Evolutionary conservation across 768 basidiomycete species (phyloP).

Genomic region (Russula sp.): DNA sequence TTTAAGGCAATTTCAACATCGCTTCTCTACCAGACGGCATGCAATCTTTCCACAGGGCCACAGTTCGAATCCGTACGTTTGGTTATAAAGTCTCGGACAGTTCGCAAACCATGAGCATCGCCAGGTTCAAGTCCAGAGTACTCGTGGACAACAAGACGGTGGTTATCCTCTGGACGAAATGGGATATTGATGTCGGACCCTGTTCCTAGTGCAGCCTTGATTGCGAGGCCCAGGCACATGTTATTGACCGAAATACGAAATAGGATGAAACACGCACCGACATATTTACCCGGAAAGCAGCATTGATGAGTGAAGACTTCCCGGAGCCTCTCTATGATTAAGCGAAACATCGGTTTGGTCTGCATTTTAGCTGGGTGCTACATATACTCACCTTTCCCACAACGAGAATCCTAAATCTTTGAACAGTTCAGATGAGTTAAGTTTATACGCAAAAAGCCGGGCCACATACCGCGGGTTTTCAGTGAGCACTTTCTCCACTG

Average conservation of each 20-base stretch:
- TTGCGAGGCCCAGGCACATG: neutral
- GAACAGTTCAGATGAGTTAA: neutral
- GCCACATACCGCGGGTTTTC: neutral
- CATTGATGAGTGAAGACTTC: neutral
- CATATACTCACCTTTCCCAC: neutral
- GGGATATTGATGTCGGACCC: neutral
- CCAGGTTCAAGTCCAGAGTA: neutral
- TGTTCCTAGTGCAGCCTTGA: neutral
- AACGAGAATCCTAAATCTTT: slow-evolving; percentile 5
- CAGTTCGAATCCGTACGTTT: neutral
- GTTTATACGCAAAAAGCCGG: neutral
- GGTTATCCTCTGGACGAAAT: neutral
- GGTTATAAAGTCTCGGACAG: slow-evolving; percentile 3
- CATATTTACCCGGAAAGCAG: neutral
- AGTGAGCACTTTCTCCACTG: neutral
- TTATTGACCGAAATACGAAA: neutral
- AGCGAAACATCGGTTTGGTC: neutral
- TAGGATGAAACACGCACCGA: neutral
- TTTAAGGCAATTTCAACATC: neutral
- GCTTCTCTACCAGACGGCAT: slow-evolving; percentile 9
- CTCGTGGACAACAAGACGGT: slow-evolving; percentile 1
- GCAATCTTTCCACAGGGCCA: neutral
- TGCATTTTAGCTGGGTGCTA: neutral
- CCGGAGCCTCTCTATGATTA: neutral
- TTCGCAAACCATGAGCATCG: neutral